phyloP scores from a whole-genome alignment of 1,139 yeast species.

The Taphrina pruni region DNA sequence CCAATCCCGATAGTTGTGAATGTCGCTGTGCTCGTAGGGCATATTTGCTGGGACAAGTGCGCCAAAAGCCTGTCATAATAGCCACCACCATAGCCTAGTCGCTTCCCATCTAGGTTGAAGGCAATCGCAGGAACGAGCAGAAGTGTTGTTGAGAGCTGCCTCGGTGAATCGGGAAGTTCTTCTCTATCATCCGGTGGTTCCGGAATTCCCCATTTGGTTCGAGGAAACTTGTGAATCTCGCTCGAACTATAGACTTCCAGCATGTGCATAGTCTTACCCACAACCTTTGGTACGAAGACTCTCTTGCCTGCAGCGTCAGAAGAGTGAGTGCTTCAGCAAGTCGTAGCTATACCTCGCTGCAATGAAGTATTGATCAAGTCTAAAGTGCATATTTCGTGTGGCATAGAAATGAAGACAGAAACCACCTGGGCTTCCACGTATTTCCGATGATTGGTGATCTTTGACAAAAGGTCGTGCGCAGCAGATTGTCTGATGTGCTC shows the following conservation, averaged over 20 bases:
- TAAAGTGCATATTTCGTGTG: conserved; percentile 16
- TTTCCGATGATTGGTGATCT: neutral
- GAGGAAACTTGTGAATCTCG: conserved; percentile 20
- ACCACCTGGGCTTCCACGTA: neutral
- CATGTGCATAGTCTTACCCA: conserved; percentile 17
- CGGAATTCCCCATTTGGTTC: conserved; percentile 33
- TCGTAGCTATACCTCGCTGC: neutral
- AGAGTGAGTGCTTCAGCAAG: too few relatives aligned
- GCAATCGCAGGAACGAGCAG: conserved; percentile 28
- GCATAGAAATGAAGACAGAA: conserved; percentile 19
- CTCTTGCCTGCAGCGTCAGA: conserved; percentile 5
- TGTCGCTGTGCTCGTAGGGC: neutral
- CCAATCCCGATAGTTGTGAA: conserved; percentile 27
- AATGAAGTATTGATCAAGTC: neutral
- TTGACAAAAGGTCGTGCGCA: neutral
- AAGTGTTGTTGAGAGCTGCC: neutral
- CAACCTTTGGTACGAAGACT: conserved; percentile 19
- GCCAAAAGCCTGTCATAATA: conserved; percentile 21
- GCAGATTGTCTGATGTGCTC: neutral
- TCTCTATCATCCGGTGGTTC: conserved; percentile 25
- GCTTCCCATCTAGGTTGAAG: conserved; percentile 13
- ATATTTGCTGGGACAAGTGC: neutral
- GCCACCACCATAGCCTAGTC: conserved; percentile 37
- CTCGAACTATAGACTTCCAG: neutral
- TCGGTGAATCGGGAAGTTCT: neutral